Percentiles rank a stretch among this genome's conserved stretches.
phyloP scores from a whole-genome alignment of 2,329 filamentous ascomycete species.

The Penicillium nordicum region DNA sequence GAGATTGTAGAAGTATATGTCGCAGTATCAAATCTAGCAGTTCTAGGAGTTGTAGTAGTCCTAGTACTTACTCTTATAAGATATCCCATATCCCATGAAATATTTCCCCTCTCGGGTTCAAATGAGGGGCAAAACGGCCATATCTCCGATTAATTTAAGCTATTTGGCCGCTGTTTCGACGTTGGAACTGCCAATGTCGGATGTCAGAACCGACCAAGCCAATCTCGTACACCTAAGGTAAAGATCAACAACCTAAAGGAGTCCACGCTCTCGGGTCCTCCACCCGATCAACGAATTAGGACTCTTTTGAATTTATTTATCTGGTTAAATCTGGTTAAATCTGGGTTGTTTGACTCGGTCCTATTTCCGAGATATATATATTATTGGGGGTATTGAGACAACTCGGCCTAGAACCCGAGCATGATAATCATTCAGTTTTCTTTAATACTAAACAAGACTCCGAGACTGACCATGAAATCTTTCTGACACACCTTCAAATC shows the following conservation, averaged over 20 bases:
- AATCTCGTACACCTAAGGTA: neutral
- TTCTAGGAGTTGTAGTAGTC: neutral
- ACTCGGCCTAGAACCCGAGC: neutral
- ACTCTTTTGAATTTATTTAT: neutral
- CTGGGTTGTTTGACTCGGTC: neutral
- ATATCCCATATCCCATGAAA: neutral
- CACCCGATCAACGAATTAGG: neutral
- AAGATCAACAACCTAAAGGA: neutral
- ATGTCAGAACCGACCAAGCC: neutral
- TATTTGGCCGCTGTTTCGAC: neutral
- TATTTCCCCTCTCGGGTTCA: neutral
- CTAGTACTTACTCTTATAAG: neutral
- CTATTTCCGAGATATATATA: neutral
- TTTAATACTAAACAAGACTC: neutral
- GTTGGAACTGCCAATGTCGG: neutral
- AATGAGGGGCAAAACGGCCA: constrained; percentile 8
- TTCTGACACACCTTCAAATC: neutral
- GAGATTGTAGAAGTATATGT: neutral
- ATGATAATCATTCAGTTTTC: neutral
- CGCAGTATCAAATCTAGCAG: neutral
- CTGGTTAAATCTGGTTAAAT: neutral
- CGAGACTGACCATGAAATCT: neutral
- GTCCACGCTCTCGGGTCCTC: neutral
- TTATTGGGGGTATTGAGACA: too few relatives aligned
- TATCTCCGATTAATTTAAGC: neutral